Conservation (phyloP, 768 basidiomycete species). For the Pleurotus ostreatus region DNA sequence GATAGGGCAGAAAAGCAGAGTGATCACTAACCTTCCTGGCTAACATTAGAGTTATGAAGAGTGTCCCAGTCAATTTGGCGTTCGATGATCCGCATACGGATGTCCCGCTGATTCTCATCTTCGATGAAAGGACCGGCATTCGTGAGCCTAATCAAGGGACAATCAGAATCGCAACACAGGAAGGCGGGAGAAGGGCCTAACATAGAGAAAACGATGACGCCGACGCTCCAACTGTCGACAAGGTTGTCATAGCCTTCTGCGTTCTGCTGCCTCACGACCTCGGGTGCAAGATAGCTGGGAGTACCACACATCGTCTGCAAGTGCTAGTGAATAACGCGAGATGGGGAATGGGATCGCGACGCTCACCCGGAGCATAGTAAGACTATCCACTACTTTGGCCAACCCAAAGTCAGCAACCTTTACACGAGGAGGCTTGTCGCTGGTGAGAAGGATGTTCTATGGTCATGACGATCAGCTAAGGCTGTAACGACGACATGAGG, state of each 20-base stretch:
- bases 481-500: slow-evolving; percentile 4
- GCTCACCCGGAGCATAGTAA: slow-evolving; percentile 72
- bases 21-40: slow-evolving; percentile 40
- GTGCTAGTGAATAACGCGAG: neutral
- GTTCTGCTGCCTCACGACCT: slow-evolving; percentile 70
- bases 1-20: neutral
- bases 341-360: neutral
- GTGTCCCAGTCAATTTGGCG: slow-evolving; percentile 61
- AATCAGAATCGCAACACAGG: slow-evolving; percentile 10
- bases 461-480: neutral
- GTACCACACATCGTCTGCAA: slow-evolving; percentile 92
- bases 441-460: slow-evolving; percentile 83
- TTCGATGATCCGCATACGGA: slow-evolving; percentile 55
- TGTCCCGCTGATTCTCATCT: slow-evolving; percentile 53
- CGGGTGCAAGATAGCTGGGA: slow-evolving; percentile 89
- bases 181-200: slow-evolving; percentile 27
- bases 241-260: slow-evolving; percentile 77
- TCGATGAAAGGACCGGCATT: slow-evolving; percentile 80
- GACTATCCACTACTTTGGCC: slow-evolving; percentile 83
- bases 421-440: slow-evolving; percentile 58
- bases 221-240: slow-evolving; percentile 96
- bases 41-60: slow-evolving; percentile 37
- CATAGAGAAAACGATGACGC: slow-evolving; percentile 93
- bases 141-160: slow-evolving; percentile 51
- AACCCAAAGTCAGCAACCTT: slow-evolving; percentile 97